Evolutionary conservation across 768 basidiomycete genomes (phyloP).

Genomic region (Gloeostereum incarnatum): DNA sequence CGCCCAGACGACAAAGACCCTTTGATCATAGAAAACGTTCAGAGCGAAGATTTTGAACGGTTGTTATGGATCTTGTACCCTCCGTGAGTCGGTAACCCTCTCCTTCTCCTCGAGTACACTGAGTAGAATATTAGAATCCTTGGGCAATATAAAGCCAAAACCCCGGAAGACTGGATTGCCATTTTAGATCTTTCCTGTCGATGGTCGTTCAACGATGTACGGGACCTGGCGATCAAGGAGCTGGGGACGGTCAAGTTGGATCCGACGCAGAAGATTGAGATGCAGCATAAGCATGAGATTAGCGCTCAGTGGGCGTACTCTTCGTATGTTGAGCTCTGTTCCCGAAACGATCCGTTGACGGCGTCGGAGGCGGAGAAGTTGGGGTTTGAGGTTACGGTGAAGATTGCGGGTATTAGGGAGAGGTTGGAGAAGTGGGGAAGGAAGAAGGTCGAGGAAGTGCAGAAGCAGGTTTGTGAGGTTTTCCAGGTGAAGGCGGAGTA

Average conservation of each 20-base stretch:
- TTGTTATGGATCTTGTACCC: constrained; percentile 23
- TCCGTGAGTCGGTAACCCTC: constrained; percentile 1
- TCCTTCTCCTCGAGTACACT: constrained; percentile 3
- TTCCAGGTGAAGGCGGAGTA: constrained; percentile 14
- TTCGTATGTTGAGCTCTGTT: constrained; percentile 13
- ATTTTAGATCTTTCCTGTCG: constrained; percentile 19
- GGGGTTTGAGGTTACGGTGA: constrained; percentile 14
- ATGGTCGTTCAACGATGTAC: constrained; percentile 17
- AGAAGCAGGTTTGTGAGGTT: constrained; percentile 12
- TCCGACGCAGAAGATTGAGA: constrained; percentile 31
- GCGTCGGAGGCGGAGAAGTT: constrained; percentile 20
- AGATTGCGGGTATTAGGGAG: constrained; percentile 15
- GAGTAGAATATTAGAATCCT: no score
- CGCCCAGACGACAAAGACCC: constrained; percentile 17
- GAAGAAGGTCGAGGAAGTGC: constrained; percentile 14
- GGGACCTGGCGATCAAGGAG: constrained; percentile 18
- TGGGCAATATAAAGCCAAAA: constrained; percentile 13
- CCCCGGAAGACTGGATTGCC: constrained; percentile 21
- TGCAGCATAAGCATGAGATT: constrained; percentile 28
- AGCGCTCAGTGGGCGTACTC: constrained; percentile 13
- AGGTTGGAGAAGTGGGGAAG: constrained; percentile 14
- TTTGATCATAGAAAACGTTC: constrained; percentile 15
- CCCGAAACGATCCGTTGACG: constrained; percentile 11
- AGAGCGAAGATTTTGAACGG: constrained; percentile 21
- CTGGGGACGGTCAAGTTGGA: constrained; percentile 20